These are phyloP conservation scores for Viridothelium virens DNA, from an alignment of 495 filamentous ascomycete species.

Conservation along the genomic window DNA sequence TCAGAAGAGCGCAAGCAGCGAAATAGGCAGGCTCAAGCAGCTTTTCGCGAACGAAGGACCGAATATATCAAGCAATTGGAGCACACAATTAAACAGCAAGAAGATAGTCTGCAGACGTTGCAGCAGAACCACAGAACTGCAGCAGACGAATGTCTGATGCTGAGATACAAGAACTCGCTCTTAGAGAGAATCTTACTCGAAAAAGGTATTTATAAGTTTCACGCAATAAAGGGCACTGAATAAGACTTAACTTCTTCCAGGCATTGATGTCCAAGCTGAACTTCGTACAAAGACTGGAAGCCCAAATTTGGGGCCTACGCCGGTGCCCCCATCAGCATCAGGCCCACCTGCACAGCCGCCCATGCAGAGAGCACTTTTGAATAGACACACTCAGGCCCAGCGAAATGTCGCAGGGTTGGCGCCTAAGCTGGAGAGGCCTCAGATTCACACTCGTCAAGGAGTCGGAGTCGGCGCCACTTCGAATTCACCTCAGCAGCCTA, in stretches of 20 bases:
- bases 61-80: conserved; percentile 99
- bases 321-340: conserved; percentile 53
- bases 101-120: conserved; percentile 81
- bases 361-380: conserved; percentile 63
- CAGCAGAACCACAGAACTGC: conserved; percentile 92
- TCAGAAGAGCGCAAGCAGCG: conserved; percentile 97
- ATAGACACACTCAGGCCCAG: conserved; percentile 56
- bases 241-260: conserved; percentile 38
- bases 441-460: neutral
- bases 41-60: conserved; percentile 90
- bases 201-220: conserved; percentile 56
- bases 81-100: conserved; percentile 94
- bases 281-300: conserved; percentile 79
- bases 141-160: conserved; percentile 95
- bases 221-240: neutral
- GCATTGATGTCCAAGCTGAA: conserved; percentile 96
- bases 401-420: conserved; percentile 62
- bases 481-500: conserved; percentile 46
- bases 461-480: neutral
- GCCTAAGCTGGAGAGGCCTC: conserved; percentile 35
- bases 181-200: conserved; percentile 91
- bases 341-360: conserved; percentile 49
- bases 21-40: conserved; percentile 94
- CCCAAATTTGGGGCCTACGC: conserved; percentile 56
- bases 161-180: conserved; percentile 96